These are phyloP conservation scores for Calonectria honghensis DNA, from an alignment of 2,329 filamentous ascomycete species.

Conservation along the genomic window DNA sequence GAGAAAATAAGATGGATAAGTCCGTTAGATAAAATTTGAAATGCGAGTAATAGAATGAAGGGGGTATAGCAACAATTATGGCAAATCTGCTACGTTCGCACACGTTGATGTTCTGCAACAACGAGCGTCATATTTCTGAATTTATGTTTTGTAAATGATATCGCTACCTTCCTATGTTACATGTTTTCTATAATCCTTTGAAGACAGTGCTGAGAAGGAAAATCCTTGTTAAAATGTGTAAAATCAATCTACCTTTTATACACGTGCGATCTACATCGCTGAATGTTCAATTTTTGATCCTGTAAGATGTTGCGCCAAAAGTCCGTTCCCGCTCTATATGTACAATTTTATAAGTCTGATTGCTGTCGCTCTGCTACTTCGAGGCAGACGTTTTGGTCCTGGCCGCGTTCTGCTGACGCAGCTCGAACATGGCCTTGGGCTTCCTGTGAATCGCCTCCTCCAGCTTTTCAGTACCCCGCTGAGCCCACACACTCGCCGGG, in stretches of 20 bases:
- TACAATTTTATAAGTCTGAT: background rate
- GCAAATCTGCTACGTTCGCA: too few relatives aligned
- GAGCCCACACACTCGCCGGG: background rate
- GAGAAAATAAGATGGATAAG: too few relatives aligned
- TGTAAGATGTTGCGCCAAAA: background rate
- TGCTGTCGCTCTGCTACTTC: background rate
- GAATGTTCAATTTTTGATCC: background rate
- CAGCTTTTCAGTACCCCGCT: background rate
- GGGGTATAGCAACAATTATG: too few relatives aligned
- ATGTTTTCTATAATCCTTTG: background rate
- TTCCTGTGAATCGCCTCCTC: background rate
- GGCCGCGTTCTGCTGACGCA: background rate
- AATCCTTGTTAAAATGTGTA: background rate
- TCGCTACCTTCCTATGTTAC: background rate
- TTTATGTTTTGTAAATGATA: background rate
- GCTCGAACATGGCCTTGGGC: constrained; percentile 4
- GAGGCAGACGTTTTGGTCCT: background rate
- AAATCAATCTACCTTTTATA: background rate
- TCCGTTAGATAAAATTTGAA: too few relatives aligned
- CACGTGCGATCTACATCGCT: background rate
- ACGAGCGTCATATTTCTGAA: background rate
- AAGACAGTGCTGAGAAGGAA: background rate
- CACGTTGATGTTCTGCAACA: too few relatives aligned
- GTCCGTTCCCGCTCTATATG: background rate
- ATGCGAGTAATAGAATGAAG: too few relatives aligned